Percentiles rank a stretch among this genome's conserved stretches.
Evolutionary conservation across 2,329 filamentous ascomycete species (phyloP).

Genomic region (Talaromyces rugulosus): DNA sequence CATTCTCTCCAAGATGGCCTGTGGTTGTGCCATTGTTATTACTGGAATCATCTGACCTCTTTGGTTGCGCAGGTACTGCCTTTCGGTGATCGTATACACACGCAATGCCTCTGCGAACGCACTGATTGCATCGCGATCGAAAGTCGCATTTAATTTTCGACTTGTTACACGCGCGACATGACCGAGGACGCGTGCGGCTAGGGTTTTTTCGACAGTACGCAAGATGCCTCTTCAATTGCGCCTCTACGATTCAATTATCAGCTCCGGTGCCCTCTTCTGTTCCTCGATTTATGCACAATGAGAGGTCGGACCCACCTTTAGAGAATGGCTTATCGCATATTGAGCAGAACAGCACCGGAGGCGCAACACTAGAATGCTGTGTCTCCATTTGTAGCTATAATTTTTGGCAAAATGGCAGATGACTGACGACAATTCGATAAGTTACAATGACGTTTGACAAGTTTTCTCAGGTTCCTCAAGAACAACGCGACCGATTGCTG

Average conservation of each 20-base stretch:
- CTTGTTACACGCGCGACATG: constrained; percentile 10
- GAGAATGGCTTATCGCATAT: constrained; percentile 12
- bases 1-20: not conserved
- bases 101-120: constrained; percentile 1
- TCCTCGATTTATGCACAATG: not conserved
- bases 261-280: not conserved
- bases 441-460: not conserved
- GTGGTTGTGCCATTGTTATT: not conserved
- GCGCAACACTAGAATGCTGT: not conserved
- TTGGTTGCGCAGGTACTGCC: not conserved
- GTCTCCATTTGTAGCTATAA: not conserved
- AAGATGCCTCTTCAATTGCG: constrained; percentile 7
- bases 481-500: not conserved
- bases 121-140: constrained; percentile 9
- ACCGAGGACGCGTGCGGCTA: constrained; percentile 3
- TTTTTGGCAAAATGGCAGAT: not conserved
- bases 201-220: constrained; percentile 8
- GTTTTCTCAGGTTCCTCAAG: not conserved
- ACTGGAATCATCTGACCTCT: not conserved
- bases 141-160: constrained; percentile 13
- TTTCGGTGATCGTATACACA: constrained; percentile 8
- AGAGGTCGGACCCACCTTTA: constrained; percentile 7
- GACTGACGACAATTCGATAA: not conserved
- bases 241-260: not conserved
- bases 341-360: not conserved